Percentiles rank a stretch among this genome's conserved stretches.
Conservation (phyloP, 306 rosid species). For the Casuarina equisetifolia region DNA sequence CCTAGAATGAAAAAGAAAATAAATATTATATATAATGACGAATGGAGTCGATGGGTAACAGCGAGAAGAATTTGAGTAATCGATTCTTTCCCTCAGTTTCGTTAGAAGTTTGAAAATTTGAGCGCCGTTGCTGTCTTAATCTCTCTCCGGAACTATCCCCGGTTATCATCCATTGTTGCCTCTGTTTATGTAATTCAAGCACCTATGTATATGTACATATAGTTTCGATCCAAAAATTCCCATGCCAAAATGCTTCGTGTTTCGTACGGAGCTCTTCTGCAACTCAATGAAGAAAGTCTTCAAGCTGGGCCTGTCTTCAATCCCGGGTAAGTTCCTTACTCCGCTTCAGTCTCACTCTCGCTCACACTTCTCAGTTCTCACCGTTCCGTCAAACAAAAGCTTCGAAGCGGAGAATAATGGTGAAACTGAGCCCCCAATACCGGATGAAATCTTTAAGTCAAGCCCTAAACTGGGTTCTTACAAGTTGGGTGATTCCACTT, state of each 20-base stretch:
- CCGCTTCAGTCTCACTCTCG: conserved; percentile 19
- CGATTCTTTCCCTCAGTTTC: not conserved
- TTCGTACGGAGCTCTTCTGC: conserved; percentile 36
- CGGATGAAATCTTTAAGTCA: conserved; percentile 59
- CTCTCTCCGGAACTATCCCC: not conserved
- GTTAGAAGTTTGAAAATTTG: not conserved
- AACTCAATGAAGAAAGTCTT: conserved; percentile 25
- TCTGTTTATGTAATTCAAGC: not conserved
- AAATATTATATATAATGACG: too few species aligned
- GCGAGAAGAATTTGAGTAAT: too few species aligned
- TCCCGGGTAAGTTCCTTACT: conserved; percentile 29
- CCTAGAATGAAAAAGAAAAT: too few species aligned
- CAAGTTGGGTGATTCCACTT: conserved; percentile 73
- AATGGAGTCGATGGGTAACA: too few species aligned
- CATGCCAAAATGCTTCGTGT: conserved; percentile 54
- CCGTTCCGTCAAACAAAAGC: conserved; percentile 27
- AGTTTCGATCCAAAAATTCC: conserved; percentile 25
- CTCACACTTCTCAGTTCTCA: conserved; percentile 25
- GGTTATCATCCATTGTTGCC: not conserved
- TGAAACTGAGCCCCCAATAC: conserved; percentile 39
- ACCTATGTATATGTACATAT: not conserved
- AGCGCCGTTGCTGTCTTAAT: not conserved
- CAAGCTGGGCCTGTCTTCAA: conserved; percentile 21
- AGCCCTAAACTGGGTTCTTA: conserved; percentile 63
- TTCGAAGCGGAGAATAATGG: conserved; percentile 5